phyloP scores from a whole-genome alignment of 192 early-diverging fungal genomes.

The Umbelopsis sp. region DNA sequence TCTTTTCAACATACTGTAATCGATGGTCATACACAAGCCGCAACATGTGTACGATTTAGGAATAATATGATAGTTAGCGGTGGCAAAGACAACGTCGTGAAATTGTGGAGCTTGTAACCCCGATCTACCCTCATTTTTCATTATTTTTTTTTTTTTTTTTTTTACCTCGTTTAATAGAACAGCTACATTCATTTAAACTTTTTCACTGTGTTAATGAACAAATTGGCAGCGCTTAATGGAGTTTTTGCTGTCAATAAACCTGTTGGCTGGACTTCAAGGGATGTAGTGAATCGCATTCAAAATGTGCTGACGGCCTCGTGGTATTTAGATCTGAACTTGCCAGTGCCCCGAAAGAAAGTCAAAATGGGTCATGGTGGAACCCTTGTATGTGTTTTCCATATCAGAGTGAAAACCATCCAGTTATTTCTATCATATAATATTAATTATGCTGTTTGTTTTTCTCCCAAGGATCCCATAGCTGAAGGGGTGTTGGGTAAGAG shows the following conservation, averaged over 20 bases:
- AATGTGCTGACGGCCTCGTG: conserved; percentile 26
- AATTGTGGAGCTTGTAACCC: conserved; percentile 60
- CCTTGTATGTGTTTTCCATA: conserved; percentile 20
- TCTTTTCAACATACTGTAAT: conserved; percentile 64
- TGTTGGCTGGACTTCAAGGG: conserved; percentile 43
- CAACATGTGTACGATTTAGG: conserved; percentile 46
- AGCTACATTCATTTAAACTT: neutral
- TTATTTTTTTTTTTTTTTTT: conserved; percentile 10
- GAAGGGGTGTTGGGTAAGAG: conserved; percentile 50
- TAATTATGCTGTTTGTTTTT: neutral
- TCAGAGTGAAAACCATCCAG: too few relatives aligned
- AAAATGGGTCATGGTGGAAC: conserved; percentile 63
- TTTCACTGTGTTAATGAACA: neutral
- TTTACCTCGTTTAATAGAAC: conserved; percentile 1
- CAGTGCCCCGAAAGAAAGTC: conserved; percentile 32
- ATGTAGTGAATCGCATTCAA: conserved; percentile 42
- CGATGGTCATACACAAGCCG: conserved; percentile 47
- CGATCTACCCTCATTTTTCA: neutral
- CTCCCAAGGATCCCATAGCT: conserved; percentile 51
- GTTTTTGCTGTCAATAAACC: conserved; percentile 55
- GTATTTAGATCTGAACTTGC: conserved; percentile 18
- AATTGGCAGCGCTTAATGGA: conserved; percentile 35
- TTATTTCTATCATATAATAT: neutral
- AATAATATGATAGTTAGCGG: conserved; percentile 59
- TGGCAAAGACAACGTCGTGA: conserved; percentile 62